Evolutionary conservation across 1,284 basidiomycete genomes (phyloP).

Genomic region (Microstroma glucosiphilum): DNA sequence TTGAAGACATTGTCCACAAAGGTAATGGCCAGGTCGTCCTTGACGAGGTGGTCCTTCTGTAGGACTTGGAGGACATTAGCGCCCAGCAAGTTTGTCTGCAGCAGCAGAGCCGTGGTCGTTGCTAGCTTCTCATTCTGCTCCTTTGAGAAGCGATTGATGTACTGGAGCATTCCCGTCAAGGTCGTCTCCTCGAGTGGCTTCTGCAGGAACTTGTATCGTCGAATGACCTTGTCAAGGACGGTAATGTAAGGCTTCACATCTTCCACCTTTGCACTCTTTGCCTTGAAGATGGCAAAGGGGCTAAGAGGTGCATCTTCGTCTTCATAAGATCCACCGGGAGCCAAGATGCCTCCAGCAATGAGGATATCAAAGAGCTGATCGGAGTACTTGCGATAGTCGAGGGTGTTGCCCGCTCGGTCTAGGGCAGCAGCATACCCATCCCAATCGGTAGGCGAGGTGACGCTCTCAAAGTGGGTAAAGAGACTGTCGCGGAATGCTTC

Average conservation of each 20-base stretch:
- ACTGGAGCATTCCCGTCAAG: constrained; percentile 77
- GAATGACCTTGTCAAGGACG: constrained; percentile 87
- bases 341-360: constrained; percentile 81
- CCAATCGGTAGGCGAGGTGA: constrained; percentile 69
- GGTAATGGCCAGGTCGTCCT: constrained; percentile 69
- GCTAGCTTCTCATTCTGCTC: constrained; percentile 68
- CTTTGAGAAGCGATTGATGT: constrained; percentile 59
- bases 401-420: constrained; percentile 75
- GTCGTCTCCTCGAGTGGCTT: constrained; percentile 82
- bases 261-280: constrained; percentile 50
- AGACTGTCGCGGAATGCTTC: constrained; percentile 92
- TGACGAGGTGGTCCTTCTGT: constrained; percentile 87
- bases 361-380: constrained; percentile 91
- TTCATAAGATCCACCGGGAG: constrained; percentile 85
- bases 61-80: constrained; percentile 72
- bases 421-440: constrained; percentile 77
- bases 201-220: constrained; percentile 90
- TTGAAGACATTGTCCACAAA: constrained; percentile 75
- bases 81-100: constrained; percentile 72
- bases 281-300: constrained; percentile 76
- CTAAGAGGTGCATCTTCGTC: constrained; percentile 75
- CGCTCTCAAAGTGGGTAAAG: constrained; percentile 77
- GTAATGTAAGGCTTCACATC: constrained; percentile 80
- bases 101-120: constrained; percentile 69
- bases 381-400: constrained; percentile 72